phyloP scores from a whole-genome alignment of 805 yeast species.

The Torulaspora franciscae region DNA sequence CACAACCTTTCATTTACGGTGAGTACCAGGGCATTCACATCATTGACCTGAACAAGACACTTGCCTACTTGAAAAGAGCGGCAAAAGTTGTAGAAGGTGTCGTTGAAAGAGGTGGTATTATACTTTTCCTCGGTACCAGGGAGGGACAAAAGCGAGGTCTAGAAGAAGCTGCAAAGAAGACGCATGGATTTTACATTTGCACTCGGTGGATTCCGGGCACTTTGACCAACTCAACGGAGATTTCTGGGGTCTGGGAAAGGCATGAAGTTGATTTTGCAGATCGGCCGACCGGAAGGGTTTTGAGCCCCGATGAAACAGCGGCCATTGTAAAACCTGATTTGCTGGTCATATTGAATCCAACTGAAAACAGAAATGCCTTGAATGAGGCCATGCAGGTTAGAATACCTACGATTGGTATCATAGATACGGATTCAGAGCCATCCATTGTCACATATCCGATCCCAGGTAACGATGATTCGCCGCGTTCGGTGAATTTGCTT shows the following conservation, averaged over 20 bases:
- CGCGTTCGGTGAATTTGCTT: conserved; percentile 73
- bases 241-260: conserved; percentile 54
- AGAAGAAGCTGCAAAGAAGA: conserved; percentile 71
- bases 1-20: conserved; percentile 84
- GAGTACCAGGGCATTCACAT: conserved; percentile 86
- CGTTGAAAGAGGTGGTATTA: conserved; percentile 76
- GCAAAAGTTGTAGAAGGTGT: conserved; percentile 80
- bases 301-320: conserved; percentile 46
- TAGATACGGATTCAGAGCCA: conserved; percentile 93
- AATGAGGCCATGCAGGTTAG: conserved; percentile 76
- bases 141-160: conserved; percentile 71
- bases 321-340: conserved; percentile 80
- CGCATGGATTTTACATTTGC: conserved; percentile 75
- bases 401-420: conserved; percentile 88
- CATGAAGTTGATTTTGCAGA: conserved; percentile 76
- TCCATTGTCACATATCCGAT: conserved; percentile 86
- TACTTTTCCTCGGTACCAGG: conserved; percentile 79
- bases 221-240: conserved; percentile 74
- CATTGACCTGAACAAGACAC: conserved; percentile 83
- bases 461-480: conserved; percentile 92
- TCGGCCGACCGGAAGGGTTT: conserved; percentile 54
- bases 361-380: conserved; percentile 74
- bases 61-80: conserved; percentile 71
- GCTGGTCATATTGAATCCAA: conserved; percentile 80
- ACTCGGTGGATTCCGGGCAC: conserved; percentile 94